A percentile compares a stretch with the other conserved stretches of the same genome.
phyloP scores from a whole-genome alignment of 345 rosid species.

The Gossypium bickii region DNA sequence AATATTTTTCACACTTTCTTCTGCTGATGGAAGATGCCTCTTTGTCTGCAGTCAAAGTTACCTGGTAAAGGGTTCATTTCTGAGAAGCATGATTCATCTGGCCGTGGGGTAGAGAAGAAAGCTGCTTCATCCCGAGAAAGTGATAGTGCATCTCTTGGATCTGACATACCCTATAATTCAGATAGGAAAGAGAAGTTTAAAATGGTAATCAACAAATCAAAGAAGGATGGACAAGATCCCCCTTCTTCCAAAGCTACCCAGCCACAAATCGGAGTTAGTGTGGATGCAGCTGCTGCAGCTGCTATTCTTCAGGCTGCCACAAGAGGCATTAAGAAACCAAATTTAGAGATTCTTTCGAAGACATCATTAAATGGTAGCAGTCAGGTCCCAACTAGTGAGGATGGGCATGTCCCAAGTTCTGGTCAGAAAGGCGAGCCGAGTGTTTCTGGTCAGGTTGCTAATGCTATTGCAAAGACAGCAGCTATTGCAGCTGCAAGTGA shows the following conservation, averaged over 20 bases:
- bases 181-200: conserved; percentile 74
- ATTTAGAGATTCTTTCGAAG: conserved; percentile 44
- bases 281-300: conserved; percentile 78
- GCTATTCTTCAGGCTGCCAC: conserved; percentile 94
- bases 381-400: conserved; percentile 40
- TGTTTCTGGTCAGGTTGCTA: conserved; percentile 42
- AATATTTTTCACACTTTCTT: background rate
- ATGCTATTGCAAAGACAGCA: conserved; percentile 41
- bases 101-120: conserved; percentile 42
- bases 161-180: conserved; percentile 58
- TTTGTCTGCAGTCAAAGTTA: conserved; percentile 49
- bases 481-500: conserved; percentile 56
- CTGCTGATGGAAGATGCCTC: conserved; percentile 14
- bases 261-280: conserved; percentile 48
- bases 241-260: conserved; percentile 46
- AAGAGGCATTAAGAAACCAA: conserved; percentile 78
- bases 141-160: conserved; percentile 32
- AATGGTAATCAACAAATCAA: conserved; percentile 62
- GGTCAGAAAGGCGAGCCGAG: conserved; percentile 22
- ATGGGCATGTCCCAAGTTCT: conserved; percentile 19
- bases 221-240: conserved; percentile 55
- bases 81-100: conserved; percentile 38
- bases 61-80: conserved; percentile 32
- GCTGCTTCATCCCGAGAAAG: conserved; percentile 35
- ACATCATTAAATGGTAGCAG: conserved; percentile 29